Conservation (phyloP, 2,329 filamentous ascomycete genomes). For the Furcasterigmium furcatum region DNA sequence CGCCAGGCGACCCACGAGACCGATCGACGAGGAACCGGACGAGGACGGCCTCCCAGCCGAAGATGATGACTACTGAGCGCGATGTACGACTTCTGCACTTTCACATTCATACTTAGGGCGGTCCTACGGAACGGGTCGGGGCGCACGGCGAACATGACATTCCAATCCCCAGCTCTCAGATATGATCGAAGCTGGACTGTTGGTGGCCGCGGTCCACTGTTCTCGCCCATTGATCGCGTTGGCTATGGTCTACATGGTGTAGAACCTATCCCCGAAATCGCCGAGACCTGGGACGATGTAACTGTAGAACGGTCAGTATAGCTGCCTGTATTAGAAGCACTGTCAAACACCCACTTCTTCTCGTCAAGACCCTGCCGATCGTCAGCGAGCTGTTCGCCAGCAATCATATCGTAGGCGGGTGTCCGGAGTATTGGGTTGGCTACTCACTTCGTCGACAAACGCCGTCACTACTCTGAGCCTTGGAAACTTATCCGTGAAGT, state of each 20-base stretch:
- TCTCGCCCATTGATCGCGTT: no score
- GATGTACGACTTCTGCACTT: no score
- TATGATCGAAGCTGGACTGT: no score
- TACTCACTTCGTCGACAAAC: slow-evolving; percentile 77
- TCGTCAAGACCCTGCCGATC: slow-evolving; percentile 73
- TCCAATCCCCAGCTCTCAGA: no score
- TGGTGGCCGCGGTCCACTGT: not conserved
- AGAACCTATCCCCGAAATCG: slow-evolving; percentile 94
- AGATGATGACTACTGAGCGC: slow-evolving; percentile 52
- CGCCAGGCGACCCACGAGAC: slow-evolving; percentile 14
- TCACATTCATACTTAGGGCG: no score
- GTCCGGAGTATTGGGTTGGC: not conserved
- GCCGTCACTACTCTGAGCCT: slow-evolving; percentile 89
- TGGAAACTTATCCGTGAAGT: slow-evolving; percentile 86
- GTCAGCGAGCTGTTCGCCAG: not conserved
- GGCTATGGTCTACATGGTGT: slow-evolving; percentile 86
- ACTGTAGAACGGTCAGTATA: slow-evolving; percentile 45
- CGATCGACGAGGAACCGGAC: slow-evolving; percentile 37
- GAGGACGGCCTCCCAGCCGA: slow-evolving; percentile 50
- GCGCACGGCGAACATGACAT: no score
- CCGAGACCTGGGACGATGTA: slow-evolving; percentile 94
- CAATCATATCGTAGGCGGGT: no score
- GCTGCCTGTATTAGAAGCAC: slow-evolving; percentile 8
- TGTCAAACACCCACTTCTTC: slow-evolving; percentile 72
- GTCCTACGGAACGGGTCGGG: no score